phyloP scores from a whole-genome alignment of 164 flowering plant genomes.

The Magnolia kwangsiensis region DNA sequence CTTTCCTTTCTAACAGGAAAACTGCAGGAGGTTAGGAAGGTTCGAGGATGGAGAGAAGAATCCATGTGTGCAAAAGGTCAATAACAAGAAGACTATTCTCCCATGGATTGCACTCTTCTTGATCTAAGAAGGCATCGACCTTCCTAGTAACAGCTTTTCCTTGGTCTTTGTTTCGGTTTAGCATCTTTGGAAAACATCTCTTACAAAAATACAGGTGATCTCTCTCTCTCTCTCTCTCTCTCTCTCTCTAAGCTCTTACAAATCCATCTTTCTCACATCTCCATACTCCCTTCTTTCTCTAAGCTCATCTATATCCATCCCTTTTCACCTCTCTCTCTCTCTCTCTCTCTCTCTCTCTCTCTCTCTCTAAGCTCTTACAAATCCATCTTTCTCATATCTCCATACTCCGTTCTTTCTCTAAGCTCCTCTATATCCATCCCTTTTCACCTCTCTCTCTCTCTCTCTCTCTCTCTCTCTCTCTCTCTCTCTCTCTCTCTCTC shows the following conservation, averaged over 20 bases:
- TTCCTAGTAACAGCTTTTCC: neutral
- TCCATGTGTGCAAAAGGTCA: neutral
- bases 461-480: neutral
- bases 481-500: neutral
- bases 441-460: no score
- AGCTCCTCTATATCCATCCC: neutral
- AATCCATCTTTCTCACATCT: no score
- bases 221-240: slow-evolving; percentile 4
- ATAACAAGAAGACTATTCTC: neutral
- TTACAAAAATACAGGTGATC: slow-evolving; percentile 1
- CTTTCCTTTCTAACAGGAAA: neutral
- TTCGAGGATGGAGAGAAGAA: neutral
- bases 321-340: neutral
- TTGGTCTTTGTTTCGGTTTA: neutral
- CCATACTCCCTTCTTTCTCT: no score
- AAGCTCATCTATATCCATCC: no score
- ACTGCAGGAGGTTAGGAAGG: neutral
- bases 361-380: neutral
- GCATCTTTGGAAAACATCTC: neutral
- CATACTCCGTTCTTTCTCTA: neutral
- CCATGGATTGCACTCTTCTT: neutral
- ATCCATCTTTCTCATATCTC: neutral
- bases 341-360: neutral
- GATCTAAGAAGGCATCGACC: neutral
- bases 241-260: no score